These are phyloP conservation scores for Arthrobotrys musiformis DNA, from an alignment of 2,329 filamentous ascomycete genomes.

Conservation along the genomic window DNA sequence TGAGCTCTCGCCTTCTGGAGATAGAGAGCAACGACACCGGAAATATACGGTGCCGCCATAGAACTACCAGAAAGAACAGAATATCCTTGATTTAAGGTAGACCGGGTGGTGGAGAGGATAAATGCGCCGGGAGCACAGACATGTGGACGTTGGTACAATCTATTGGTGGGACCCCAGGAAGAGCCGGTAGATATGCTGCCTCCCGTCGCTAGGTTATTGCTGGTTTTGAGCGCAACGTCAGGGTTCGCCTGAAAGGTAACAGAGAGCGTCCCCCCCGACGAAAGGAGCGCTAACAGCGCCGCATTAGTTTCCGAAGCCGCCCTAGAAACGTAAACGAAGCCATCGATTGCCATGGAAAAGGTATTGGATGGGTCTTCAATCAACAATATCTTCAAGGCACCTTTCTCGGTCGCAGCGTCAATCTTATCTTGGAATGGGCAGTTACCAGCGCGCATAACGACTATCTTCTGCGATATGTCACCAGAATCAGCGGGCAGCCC, in stretches of 20 bases:
- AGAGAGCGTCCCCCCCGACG: neutral
- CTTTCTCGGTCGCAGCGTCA: neutral
- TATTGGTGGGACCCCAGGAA: neutral
- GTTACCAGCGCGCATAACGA: neutral
- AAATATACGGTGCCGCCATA: constrained; percentile 71
- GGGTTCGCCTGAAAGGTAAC: neutral
- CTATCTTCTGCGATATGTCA: neutral
- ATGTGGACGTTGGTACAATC: neutral
- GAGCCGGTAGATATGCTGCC: neutral
- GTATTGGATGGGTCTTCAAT: neutral
- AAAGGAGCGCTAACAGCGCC: neutral
- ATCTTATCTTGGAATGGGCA: neutral
- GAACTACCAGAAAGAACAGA: constrained; percentile 69
- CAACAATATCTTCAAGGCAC: neutral
- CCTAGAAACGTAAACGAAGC: neutral
- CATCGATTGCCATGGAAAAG: neutral
- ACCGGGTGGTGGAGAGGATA: constrained; percentile 71
- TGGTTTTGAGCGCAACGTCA: neutral
- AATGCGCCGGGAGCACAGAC: constrained; percentile 67
- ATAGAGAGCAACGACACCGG: constrained; percentile 69
- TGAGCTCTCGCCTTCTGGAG: constrained; percentile 66
- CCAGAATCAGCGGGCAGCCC: neutral
- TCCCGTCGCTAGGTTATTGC: neutral
- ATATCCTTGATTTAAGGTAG: constrained; percentile 64
- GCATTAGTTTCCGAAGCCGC: neutral